Percentiles rank a stretch among this genome's conserved stretches.
Evolutionary conservation across 2,329 filamentous ascomycete genomes (phyloP).

Genomic region (Apiospora rasikravindrae): DNA sequence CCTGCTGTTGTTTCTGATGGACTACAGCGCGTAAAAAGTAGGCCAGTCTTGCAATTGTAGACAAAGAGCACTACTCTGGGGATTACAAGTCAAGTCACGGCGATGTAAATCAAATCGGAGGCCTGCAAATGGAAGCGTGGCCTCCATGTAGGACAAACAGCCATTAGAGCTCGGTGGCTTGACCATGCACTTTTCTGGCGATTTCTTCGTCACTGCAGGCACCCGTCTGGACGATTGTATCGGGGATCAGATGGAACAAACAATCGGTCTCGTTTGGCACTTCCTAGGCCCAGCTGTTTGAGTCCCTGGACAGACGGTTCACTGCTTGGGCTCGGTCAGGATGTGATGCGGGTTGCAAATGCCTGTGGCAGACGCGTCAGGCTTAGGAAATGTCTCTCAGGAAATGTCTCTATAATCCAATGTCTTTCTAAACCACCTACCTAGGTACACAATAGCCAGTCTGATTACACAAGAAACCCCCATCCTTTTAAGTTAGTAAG

Average conservation of each 20-base stretch:
- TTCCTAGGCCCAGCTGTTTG: background rate
- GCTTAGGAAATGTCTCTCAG: background rate
- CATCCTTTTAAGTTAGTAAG: background rate
- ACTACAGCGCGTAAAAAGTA: background rate
- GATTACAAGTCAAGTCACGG: background rate
- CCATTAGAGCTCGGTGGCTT: background rate
- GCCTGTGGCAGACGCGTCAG: background rate
- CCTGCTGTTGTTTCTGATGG: background rate
- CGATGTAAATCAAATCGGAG: background rate
- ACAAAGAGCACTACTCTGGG: background rate
- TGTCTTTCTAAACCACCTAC: background rate
- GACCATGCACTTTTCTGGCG: background rate
- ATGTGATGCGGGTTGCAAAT: background rate
- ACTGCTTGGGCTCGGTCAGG: background rate
- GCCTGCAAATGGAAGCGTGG: background rate
- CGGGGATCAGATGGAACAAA: background rate
- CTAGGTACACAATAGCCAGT: background rate
- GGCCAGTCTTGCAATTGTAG: background rate
- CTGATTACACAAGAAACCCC: background rate
- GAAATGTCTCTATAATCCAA: background rate
- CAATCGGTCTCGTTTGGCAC: background rate
- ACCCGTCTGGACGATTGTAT: conserved; percentile 5
- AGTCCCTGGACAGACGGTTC: background rate
- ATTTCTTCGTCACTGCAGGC: conserved; percentile 3
- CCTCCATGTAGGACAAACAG: background rate